Conservation (phyloP, 23 red algal species). For the Gracilaria caudata region DNA sequence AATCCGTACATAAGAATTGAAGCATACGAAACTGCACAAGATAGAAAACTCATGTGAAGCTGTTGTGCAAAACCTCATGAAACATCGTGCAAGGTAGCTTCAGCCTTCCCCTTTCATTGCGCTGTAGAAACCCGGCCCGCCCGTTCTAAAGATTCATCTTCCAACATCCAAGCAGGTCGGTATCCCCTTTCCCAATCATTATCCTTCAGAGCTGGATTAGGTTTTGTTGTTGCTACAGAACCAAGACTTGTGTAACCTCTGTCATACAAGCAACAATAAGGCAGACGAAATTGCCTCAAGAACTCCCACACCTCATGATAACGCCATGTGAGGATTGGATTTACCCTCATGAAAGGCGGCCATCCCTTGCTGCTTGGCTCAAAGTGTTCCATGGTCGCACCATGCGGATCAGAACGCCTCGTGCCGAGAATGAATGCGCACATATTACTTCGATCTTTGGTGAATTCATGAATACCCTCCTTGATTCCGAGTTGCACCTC, state of each 20-base stretch:
- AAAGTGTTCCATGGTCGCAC: slow-evolving; percentile 79
- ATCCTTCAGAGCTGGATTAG: slow-evolving; percentile 66
- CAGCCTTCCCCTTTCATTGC: not conserved
- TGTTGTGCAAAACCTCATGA: not conserved
- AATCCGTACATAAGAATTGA: not conserved
- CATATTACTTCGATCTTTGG: slow-evolving; percentile 16
- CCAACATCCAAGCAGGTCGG: slow-evolving; percentile 58
- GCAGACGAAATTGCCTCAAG: slow-evolving; percentile 69
- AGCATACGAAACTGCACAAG: not conserved
- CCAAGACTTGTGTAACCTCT: slow-evolving; percentile 93
- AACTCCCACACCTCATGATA: slow-evolving; percentile 96
- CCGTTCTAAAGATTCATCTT: slow-evolving; percentile 63
- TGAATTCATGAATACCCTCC: slow-evolving; percentile 68
- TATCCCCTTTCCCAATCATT: slow-evolving; percentile 18
- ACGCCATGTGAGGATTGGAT: slow-evolving; percentile 91
- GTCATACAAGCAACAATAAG: slow-evolving; percentile 91
- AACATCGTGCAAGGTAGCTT: not conserved
- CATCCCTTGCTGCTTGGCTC: slow-evolving; percentile 76
- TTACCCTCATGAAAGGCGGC: slow-evolving; percentile 96
- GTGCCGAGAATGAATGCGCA: slow-evolving; percentile 94
- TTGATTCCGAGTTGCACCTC: slow-evolving; percentile 67
- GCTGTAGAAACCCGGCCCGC: slow-evolving; percentile 35
- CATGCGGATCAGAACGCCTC: slow-evolving; percentile 86
- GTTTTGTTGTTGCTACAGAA: slow-evolving; percentile 45
- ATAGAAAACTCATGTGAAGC: not conserved